Evolutionary conservation across 2,329 filamentous ascomycete genomes (phyloP).

Genomic region (Beauveria australis): DNA sequence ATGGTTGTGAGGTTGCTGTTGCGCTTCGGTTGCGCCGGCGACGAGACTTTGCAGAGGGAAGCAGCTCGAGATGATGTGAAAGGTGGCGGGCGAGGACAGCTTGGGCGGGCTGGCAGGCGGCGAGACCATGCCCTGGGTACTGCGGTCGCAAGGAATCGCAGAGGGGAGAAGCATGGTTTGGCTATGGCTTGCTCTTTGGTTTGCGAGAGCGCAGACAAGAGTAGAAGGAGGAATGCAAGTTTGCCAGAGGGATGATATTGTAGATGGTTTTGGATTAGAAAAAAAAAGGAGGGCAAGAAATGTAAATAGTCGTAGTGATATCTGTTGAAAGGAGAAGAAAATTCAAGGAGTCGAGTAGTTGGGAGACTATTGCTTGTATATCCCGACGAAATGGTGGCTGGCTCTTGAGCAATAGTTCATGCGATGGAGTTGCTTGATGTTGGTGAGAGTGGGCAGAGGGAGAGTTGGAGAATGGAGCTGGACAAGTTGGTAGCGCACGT

Average conservation of each 20-base stretch:
- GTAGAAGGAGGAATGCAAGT: neutral
- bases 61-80: conserved; percentile 51
- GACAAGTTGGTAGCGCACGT: too few relatives aligned
- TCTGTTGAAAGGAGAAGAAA: neutral
- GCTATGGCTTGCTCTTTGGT: neutral
- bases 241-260: neutral
- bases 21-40: conserved; percentile 18
- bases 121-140: conserved; percentile 43
- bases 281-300: neutral
- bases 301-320: neutral
- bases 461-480: too few relatives aligned
- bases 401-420: neutral
- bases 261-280: neutral
- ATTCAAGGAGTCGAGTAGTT: neutral
- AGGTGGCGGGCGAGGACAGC: conserved; percentile 36
- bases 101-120: conserved; percentile 50
- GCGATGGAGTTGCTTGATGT: neutral
- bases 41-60: conserved; percentile 54
- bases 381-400: neutral
- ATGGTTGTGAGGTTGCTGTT: neutral
- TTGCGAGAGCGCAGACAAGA: neutral
- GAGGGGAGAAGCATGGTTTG: conserved; percentile 49
- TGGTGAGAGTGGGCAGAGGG: neutral
- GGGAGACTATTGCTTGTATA: conserved; percentile 4
- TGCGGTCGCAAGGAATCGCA: conserved; percentile 50